Evolutionary conservation across 2,329 filamentous ascomycete genomes (phyloP), one percentile per base, ranked within the genome.

Genomic region (Bipolaris oryzae): DNA sequence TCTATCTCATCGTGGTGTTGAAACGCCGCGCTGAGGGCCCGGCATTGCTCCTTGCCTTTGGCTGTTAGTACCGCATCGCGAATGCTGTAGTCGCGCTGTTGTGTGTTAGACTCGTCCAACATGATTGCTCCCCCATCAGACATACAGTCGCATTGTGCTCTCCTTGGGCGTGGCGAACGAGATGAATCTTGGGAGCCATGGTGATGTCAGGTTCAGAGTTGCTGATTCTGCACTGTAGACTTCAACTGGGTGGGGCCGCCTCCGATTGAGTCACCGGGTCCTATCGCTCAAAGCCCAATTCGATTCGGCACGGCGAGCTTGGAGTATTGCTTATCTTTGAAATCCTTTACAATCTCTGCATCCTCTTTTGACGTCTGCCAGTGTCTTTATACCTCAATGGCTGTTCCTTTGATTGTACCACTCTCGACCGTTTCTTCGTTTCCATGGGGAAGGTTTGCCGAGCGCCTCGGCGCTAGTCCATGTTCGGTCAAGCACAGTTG

Each of bases 61-160:
- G 85, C 80, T 1, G 93, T 96, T 51, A 96, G 84, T 57, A 85
- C 80, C 1, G 93, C 92, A 71, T 97, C 93, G n/a, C 74, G 87
- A 38, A 96, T 80, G 58, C 78, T 71, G 72, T 93, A 89, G 77
- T 93, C 91, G 60, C 84, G 88, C 23, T 80, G 69, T 61, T 70
- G 81, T 70, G 25, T 18, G 34, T 56, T 18, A 53, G 49, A 41
- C 3, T 21, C n/a, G 1, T 34, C 13, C 5, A 11, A 4, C 9
- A 21, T 37, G 15, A 6, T 49, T 10, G 13, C 9, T 6, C 0
- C 15, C 10, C 0, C 15, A 13, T 3, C 2, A 2, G 10, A 47
- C 67, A 48, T 62, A 73, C 72, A 16, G 68, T 71, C 16, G 66
- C 60, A 76, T 96, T 96, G 83, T 96, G 93, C 72, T 85, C 86